These are phyloP conservation scores for Medakamo hakoo DNA, from an alignment of 139 green algal species.

Conservation along the genomic window DNA sequence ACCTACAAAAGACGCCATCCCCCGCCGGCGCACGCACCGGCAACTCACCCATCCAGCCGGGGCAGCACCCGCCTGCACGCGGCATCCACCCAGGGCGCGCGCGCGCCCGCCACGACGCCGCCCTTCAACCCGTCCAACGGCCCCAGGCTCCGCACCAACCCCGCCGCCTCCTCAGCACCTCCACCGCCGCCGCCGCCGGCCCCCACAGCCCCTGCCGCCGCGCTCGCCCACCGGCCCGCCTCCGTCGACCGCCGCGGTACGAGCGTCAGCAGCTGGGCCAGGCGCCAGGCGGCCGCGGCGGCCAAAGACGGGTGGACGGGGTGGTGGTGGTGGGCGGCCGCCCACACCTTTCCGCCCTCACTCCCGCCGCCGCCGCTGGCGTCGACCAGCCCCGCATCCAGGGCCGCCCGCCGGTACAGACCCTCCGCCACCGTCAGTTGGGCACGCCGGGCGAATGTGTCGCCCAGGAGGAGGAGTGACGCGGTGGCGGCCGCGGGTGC, in stretches of 20 bases:
- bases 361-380: not conserved
- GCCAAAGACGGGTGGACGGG: conserved; percentile 30
- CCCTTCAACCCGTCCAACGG: conserved; percentile 8
- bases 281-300: conserved; percentile 46
- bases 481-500: no score
- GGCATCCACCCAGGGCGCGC: conserved; percentile 10
- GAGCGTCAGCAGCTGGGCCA: conserved; percentile 50
- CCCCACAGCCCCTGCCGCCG: conserved; percentile 12
- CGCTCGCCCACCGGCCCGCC: conserved; percentile 8
- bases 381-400: conserved; percentile 17
- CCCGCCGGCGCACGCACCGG: no score
- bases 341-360: conserved; percentile 12
- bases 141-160: no score
- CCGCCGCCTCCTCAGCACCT: conserved; percentile 11
- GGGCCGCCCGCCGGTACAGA: conserved; percentile 35
- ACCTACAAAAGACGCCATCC: no score
- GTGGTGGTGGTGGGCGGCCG: not conserved
- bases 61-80: conserved; percentile 16
- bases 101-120: conserved; percentile 5
- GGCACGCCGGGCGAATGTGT: conserved; percentile 38
- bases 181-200: conserved; percentile 3
- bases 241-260: conserved; percentile 38
- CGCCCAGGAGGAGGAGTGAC: conserved; percentile 34
- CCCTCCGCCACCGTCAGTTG: conserved; percentile 60
- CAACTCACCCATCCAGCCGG: no score